phyloP scores from a whole-genome alignment of 768 basidiomycete genomes.

The Pleurotus eryngii region DNA sequence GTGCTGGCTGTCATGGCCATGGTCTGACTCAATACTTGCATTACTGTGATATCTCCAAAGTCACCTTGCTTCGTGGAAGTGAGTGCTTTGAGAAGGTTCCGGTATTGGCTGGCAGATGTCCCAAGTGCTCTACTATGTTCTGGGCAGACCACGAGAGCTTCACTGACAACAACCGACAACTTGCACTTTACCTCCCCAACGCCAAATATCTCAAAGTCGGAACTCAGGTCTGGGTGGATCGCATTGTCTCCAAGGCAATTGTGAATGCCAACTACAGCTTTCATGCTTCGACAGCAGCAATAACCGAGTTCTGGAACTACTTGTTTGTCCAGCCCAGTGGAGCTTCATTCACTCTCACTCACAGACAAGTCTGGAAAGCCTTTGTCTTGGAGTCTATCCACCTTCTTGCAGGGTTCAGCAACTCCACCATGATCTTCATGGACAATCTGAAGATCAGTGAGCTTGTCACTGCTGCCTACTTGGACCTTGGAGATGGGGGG shows the following conservation, averaged over 20 bases:
- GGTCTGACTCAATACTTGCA: background rate
- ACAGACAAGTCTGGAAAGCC: constrained; percentile 15
- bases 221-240: constrained; percentile 13
- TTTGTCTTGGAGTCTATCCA: constrained; percentile 20
- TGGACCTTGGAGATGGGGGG: constrained; percentile 6
- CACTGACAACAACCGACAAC: background rate
- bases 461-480: constrained; percentile 4
- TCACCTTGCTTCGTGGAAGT: constrained; percentile 13
- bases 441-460: constrained; percentile 8
- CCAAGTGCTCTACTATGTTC: constrained; percentile 12
- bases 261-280: constrained; percentile 16
- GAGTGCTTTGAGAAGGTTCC: constrained; percentile 6
- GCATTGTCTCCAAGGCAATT: constrained; percentile 10
- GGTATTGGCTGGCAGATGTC: constrained; percentile 15
- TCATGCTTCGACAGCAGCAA: constrained; percentile 17
- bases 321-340: constrained; percentile 4
- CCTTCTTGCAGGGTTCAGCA: constrained; percentile 8
- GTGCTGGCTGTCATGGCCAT: background rate
- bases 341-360: constrained; percentile 2
- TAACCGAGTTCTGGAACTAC: constrained; percentile 13
- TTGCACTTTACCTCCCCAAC: constrained; percentile 8
- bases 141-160: constrained; percentile 18
- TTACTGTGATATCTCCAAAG: constrained; percentile 9
- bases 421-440: background rate
- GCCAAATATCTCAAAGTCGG: constrained; percentile 15